phyloP scores from a whole-genome alignment of 2,329 filamentous ascomycete genomes.

The Ascochyta clinopodiicola region DNA sequence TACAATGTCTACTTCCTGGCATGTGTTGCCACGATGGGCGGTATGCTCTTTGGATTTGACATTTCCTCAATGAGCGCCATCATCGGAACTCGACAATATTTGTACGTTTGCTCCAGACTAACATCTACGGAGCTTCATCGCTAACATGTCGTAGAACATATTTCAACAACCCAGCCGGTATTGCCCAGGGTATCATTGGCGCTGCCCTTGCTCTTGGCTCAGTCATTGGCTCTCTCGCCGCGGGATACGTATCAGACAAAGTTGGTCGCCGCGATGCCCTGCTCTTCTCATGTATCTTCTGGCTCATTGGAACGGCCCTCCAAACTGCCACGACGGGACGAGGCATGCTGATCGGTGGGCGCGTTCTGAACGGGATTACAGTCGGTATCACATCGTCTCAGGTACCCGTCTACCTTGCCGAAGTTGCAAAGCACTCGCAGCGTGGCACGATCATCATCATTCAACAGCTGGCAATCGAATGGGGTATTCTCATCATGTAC shows the following conservation, averaged over 20 bases:
- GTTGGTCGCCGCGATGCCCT: constrained; percentile 57
- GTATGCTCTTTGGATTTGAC: constrained; percentile 64
- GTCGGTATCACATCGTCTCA: constrained; percentile 55
- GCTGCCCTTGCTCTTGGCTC: constrained; percentile 59
- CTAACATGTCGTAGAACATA: constrained; percentile 42
- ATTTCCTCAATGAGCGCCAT: constrained; percentile 63
- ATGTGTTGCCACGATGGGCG: constrained; percentile 60
- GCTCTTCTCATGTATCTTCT: constrained; percentile 57
- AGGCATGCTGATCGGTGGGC: constrained; percentile 54
- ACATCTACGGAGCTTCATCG: neutral
- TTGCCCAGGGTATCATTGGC: constrained; percentile 58
- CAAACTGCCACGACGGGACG: constrained; percentile 49
- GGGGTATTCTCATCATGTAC: constrained; percentile 51
- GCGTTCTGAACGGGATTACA: constrained; percentile 54
- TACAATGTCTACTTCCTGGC: constrained; percentile 63
- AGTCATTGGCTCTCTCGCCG: constrained; percentile 55
- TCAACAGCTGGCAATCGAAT: constrained; percentile 54
- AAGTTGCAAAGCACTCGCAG: constrained; percentile 52
- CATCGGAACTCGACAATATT: constrained; percentile 58
- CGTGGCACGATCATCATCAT: constrained; percentile 54
- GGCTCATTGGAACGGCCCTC: constrained; percentile 51
- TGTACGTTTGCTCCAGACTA: constrained; percentile 21
- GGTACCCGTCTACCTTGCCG: constrained; percentile 55
- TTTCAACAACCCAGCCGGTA: constrained; percentile 59
- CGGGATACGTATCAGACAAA: constrained; percentile 59